Evolutionary conservation across 2,329 filamentous ascomycete genomes (phyloP), one percentile per base, ranked within the genome.

Genomic region (Arthrobotrys megalospora): DNA sequence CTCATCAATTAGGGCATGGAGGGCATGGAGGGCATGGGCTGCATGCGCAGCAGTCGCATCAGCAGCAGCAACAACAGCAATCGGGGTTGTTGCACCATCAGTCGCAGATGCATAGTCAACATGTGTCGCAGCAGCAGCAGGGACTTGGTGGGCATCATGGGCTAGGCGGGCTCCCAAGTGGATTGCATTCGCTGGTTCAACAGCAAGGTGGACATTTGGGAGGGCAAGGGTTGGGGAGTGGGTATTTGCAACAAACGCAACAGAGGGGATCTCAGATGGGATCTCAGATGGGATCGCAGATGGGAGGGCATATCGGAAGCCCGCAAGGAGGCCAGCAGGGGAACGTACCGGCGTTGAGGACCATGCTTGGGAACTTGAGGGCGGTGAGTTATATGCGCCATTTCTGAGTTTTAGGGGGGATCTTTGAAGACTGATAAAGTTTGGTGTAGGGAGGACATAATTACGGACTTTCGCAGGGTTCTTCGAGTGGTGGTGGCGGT

Each of bases 311-410:
- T 21, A 64, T 67, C 32, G 68, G 47, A 28, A 50, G 2, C 10
- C 71, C 60, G 41, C 66, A 60, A 41, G 55, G 55, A 28, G 55
- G 36, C 4, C 55, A 60, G 24, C 21, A 16, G 6, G 55, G 55
- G 36, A 53, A 38, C 64, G 71, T 79, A 12, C 79, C 73, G 34
- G 76, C 73, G 62, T 66, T 80, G 60, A 63, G 62, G 21, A 80
- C 75, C 14, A 76, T 80, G 70, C 76, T 80, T 64, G 80, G 80
- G 43, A 80, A 79, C 34, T 71, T 80, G 36, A 79, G 76, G 66
- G 78, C 80, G 67, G 80, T 80, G 50, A 64, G 80, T 70, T 50
- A 12, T 38, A 36, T 6, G 48, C 16, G 6, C 7, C 6, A 16
- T 63, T 63, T 43, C n/a, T 28, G 8, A 28, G 45, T 2, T 45